Evolutionary conservation across 768 basidiomycete species (phyloP), one percentile per base, ranked within the genome.

Genomic region (Floccularia luteovirens): DNA sequence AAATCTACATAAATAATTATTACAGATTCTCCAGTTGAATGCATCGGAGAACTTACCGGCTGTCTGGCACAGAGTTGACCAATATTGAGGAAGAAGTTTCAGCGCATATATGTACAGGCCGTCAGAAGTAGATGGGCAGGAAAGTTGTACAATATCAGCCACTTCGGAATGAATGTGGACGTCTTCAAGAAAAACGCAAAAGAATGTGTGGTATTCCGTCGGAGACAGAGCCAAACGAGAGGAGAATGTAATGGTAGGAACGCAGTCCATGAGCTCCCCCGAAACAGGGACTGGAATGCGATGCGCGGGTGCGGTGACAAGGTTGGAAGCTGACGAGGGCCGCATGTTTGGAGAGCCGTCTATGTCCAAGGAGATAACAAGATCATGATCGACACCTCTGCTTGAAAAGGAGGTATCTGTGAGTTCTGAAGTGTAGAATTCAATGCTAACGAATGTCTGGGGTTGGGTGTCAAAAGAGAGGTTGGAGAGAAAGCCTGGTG

Each of bases 141-240:
- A 44, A 4, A 45, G 25, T 2, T 42, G 43, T 33, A 44, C 36
- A 10, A 58, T 33, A 3, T 42, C 44, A 16, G 57, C 49, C 6
- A 45, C 41, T 43, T 60, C 58, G 14, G 51, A 48, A 44, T 57
- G 48, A 7, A 50, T 42, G 20, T 51, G 42, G 4, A 30, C 37
- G 28, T 48, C 54, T 8, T 47, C 54, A 21, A 55, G 16, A 42
- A 55, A 48, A 12, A 60, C 54, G 12, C 43, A 50, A 42, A 55
- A 49, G 2, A 55, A 43, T 24, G 50, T 54, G 21, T 50, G 50
- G 21, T 43, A 49, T 1, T 47, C 45, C 12, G 30, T 35, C 10
- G 50, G 46, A 19, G 22, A 21, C 7, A 58, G 38, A n/a, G 36
- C 27, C 14, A 12, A 36, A 1, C 45, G 39, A 27, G 47, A 49